These are phyloP conservation scores for Annulohypoxylon moriforme DNA, from an alignment of 495 filamentous ascomycete genomes.

Conservation along the genomic window DNA sequence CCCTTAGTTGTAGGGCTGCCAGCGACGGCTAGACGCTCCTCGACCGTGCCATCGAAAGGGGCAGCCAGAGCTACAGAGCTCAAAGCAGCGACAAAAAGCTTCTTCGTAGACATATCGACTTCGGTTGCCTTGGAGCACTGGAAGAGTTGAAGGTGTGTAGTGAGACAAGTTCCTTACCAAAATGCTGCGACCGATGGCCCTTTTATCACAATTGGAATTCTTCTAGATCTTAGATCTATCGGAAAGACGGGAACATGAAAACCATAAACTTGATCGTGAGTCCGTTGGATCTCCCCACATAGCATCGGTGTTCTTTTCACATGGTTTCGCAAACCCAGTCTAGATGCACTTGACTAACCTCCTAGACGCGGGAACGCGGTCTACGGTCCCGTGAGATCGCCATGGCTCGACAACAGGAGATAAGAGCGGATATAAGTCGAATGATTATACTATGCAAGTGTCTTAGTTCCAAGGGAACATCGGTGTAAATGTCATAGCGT, in stretches of 20 bases:
- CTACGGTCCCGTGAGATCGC: constrained; percentile 20
- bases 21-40: constrained; percentile 56
- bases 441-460: constrained; percentile 7
- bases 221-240: constrained; percentile 19
- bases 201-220: constrained; percentile 23
- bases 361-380: constrained; percentile 37
- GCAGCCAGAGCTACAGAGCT: constrained; percentile 53
- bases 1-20: constrained; percentile 19
- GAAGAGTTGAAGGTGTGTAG: constrained; percentile 10
- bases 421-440: constrained; percentile 11
- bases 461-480: constrained; percentile 5
- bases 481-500: constrained; percentile 16
- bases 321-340: constrained; percentile 4
- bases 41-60: constrained; percentile 46
- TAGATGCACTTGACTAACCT: not conserved
- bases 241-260: constrained; percentile 39
- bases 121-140: constrained; percentile 5
- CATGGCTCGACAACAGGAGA: constrained; percentile 2
- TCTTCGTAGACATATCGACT: constrained; percentile 44
- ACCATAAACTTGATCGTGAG: not conserved
- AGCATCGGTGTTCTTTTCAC: not conserved
- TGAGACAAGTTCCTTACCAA: constrained; percentile 2
- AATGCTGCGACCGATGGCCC: constrained; percentile 4
- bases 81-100: constrained; percentile 43
- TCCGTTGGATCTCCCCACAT: constrained; percentile 4